phyloP scores from a whole-genome alignment of 768 basidiomycete genomes.

The Russula sp. region DNA sequence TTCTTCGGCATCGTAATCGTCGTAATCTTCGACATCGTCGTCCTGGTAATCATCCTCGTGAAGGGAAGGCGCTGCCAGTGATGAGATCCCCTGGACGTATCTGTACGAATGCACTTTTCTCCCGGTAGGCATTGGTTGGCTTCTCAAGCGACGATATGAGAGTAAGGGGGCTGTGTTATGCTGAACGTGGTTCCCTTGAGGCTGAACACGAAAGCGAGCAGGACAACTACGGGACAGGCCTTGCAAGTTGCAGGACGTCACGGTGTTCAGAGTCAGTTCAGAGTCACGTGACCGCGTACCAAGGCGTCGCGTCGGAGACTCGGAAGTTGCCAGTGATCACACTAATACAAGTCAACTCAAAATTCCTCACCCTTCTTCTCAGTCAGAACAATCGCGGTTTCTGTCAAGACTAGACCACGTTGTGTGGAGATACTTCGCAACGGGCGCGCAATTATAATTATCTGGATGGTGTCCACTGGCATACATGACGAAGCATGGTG shows the following conservation, averaged over 20 bases:
- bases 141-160: not conserved
- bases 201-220: not conserved
- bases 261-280: not conserved
- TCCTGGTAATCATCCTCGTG: slow-evolving; percentile 13
- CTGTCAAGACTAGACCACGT: too few relatives aligned
- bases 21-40: not conserved
- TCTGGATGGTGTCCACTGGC: too few relatives aligned
- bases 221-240: not conserved
- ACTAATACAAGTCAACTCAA: too few relatives aligned
- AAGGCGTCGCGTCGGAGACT: too few relatives aligned
- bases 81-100: slow-evolving; percentile 14
- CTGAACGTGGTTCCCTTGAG: not conserved
- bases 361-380: too few relatives aligned
- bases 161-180: not conserved
- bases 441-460: too few relatives aligned
- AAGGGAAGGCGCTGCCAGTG: slow-evolving; percentile 5
- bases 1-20: slow-evolving; percentile 11
- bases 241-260: too few relatives aligned
- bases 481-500: too few relatives aligned
- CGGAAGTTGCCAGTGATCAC: too few relatives aligned
- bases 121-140: not conserved
- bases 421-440: too few relatives aligned
- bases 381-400: too few relatives aligned
- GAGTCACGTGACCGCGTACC: slow-evolving; percentile 12
- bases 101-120: slow-evolving; percentile 16